Evolutionary conservation across 2,329 filamentous ascomycete genomes (phyloP).

Genomic region (Albophoma yamanashiensis): DNA sequence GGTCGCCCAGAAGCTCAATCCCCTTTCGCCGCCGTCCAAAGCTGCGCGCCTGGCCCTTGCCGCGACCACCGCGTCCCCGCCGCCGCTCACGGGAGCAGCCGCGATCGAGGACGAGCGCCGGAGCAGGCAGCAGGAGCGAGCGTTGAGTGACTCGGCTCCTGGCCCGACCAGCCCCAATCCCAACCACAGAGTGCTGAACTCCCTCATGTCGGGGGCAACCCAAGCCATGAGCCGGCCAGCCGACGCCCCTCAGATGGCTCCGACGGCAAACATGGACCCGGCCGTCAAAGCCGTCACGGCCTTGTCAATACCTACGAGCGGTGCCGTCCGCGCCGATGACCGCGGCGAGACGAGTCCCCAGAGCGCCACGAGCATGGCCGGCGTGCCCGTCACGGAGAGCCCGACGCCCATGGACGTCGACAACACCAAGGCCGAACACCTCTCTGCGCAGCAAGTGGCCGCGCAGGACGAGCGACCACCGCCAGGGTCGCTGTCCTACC

Average conservation of each 20-base stretch:
- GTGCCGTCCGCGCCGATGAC: constrained; percentile 24
- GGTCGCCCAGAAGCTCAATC: constrained; percentile 17
- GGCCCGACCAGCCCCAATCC: constrained; percentile 41
- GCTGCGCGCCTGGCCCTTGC: constrained; percentile 37
- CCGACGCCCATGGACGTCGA: constrained; percentile 46
- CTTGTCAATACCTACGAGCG: constrained; percentile 20
- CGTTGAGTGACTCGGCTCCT: constrained; percentile 25
- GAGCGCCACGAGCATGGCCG: constrained; percentile 30
- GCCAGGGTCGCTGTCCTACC: constrained; percentile 44
- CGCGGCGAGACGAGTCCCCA: constrained; percentile 31
- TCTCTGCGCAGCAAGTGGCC: constrained; percentile 26
- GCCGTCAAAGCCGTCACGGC: constrained; percentile 24
- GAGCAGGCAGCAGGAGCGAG: constrained; percentile 26
- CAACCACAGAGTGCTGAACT: constrained; percentile 39
- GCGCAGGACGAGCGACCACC: constrained; percentile 40
- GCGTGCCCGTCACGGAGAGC: constrained; percentile 35
- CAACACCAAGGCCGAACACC: constrained; percentile 25
- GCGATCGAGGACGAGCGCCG: constrained; percentile 43
- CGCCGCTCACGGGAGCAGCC: constrained; percentile 40
- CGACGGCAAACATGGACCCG: constrained; percentile 32
- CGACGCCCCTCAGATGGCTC: constrained; percentile 35
- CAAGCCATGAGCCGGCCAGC: constrained; percentile 44
- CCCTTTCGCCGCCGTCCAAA: constrained; percentile 41
- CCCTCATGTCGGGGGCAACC: constrained; percentile 41
- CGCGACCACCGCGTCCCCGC: constrained; percentile 30